These are phyloP conservation scores for Floccularia luteovirens DNA, from an alignment of 768 basidiomycete species.

Conservation along the genomic window DNA sequence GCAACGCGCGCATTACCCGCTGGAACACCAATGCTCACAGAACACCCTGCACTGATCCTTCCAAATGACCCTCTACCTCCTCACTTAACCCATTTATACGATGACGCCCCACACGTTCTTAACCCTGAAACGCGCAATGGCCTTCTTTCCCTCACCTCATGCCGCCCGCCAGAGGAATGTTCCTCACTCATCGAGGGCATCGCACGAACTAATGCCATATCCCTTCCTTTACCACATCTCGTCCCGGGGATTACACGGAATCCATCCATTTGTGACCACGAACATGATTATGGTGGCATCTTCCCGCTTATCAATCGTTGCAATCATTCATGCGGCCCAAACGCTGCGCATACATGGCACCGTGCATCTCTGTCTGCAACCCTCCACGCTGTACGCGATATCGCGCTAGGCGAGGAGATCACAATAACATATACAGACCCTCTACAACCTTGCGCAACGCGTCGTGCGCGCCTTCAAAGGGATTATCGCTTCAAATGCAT, in stretches of 20 bases:
- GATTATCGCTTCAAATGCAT: conserved; percentile 34
- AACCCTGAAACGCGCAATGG: conserved; percentile 14
- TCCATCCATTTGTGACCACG: too few relatives aligned
- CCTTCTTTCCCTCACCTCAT: conserved; percentile 24
- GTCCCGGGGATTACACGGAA: conserved; percentile 13
- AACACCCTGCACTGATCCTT: conserved; percentile 32
- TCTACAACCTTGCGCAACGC: conserved; percentile 22
- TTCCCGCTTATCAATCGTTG: conserved; percentile 32
- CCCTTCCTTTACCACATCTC: conserved; percentile 24
- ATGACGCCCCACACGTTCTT: conserved; percentile 19
- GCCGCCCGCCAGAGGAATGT: conserved; percentile 22
- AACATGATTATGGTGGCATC: conserved; percentile 30
- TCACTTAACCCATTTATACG: conserved; percentile 17
- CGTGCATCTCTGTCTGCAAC: conserved; percentile 25
- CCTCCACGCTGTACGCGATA: conserved; percentile 31
- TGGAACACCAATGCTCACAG: conserved; percentile 25
- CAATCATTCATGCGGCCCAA: conserved; percentile 43
- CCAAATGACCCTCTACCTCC: conserved; percentile 20
- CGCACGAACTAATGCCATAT: conserved; percentile 32
- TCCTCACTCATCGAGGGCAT: conserved; percentile 30
- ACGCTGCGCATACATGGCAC: conserved; percentile 36
- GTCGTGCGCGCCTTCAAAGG: conserved; percentile 23
- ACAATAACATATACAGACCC: conserved; percentile 37
- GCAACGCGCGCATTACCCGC: conserved; percentile 21
- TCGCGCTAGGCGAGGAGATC: conserved; percentile 33